Conservation (phyloP, 768 basidiomycete genomes). For the Sarcodon sp. region DNA sequence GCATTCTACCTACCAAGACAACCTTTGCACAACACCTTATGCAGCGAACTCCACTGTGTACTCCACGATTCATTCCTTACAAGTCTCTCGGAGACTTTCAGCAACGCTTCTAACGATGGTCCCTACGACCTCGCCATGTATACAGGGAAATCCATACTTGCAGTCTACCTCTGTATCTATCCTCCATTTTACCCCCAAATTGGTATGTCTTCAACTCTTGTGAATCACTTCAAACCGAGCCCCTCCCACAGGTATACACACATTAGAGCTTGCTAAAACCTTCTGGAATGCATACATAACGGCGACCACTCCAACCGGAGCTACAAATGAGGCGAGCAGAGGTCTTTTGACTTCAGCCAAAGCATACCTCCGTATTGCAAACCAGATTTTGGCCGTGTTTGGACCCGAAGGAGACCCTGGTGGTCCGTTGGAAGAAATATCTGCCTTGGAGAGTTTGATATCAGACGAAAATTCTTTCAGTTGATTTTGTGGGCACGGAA, state of each 20-base stretch:
- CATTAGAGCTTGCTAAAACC: constrained; percentile 66
- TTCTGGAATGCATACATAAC: constrained; percentile 53
- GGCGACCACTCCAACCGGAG: constrained; percentile 5
- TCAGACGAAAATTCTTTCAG: background rate
- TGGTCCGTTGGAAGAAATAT: constrained; percentile 45
- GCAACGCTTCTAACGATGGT: constrained; percentile 57
- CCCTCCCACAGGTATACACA: constrained; percentile 49
- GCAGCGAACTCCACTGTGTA: constrained; percentile 24
- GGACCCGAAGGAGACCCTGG: constrained; percentile 52
- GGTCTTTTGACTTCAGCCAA: constrained; percentile 9
- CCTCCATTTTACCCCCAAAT: constrained; percentile 74
- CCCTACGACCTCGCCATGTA: constrained; percentile 36
- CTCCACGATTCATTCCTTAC: constrained; percentile 50
- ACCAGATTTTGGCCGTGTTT: constrained; percentile 28
- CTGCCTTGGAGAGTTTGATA: constrained; percentile 29
- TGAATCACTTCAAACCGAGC: background rate
- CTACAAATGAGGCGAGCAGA: background rate
- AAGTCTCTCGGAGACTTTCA: constrained; percentile 48
- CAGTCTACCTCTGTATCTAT: constrained; percentile 58
- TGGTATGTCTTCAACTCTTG: constrained; percentile 25
- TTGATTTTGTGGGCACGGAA: too few relatives aligned
- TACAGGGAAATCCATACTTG: constrained; percentile 44
- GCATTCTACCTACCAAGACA: constrained; percentile 1
- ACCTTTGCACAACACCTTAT: constrained; percentile 22
- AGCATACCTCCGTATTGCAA: constrained; percentile 27